These are phyloP conservation scores for Dacryopinax spathularia DNA, from an alignment of 768 basidiomycete genomes.

Conservation along the genomic window DNA sequence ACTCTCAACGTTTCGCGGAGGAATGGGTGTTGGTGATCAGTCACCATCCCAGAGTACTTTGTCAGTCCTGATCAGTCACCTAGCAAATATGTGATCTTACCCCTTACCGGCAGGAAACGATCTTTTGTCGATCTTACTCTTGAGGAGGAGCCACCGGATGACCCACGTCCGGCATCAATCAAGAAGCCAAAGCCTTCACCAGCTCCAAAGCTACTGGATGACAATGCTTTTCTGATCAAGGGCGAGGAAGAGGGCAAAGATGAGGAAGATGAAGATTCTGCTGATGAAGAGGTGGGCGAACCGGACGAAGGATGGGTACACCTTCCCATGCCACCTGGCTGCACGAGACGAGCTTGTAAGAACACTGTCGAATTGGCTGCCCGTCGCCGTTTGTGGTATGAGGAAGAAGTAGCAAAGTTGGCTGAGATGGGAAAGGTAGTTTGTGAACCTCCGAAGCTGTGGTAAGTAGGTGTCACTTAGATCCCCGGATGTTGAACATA, in stretches of 20 bases:
- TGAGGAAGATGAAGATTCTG: background rate
- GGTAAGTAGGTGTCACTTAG: background rate
- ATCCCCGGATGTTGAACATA: no score
- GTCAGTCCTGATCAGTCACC: no score
- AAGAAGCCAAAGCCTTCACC: no score
- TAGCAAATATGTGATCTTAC: no score
- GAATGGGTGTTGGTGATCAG: background rate
- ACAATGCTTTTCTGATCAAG: background rate
- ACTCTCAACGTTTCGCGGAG: no score
- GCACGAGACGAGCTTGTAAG: background rate
- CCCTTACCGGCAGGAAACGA: no score
- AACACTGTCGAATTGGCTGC: background rate
- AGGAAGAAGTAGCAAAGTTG: background rate
- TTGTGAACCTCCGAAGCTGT: background rate
- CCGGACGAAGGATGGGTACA: background rate
- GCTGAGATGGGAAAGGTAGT: background rate
- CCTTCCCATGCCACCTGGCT: background rate
- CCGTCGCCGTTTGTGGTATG: background rate
- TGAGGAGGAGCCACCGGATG: no score
- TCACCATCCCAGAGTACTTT: no score
- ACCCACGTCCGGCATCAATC: no score
- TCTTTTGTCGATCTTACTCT: no score
- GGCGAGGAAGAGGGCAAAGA: background rate
- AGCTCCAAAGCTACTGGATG: no score
- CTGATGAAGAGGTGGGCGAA: background rate